Conservation (phyloP, 1,139 yeast genomes). For the Suhomyces choctaworum region DNA sequence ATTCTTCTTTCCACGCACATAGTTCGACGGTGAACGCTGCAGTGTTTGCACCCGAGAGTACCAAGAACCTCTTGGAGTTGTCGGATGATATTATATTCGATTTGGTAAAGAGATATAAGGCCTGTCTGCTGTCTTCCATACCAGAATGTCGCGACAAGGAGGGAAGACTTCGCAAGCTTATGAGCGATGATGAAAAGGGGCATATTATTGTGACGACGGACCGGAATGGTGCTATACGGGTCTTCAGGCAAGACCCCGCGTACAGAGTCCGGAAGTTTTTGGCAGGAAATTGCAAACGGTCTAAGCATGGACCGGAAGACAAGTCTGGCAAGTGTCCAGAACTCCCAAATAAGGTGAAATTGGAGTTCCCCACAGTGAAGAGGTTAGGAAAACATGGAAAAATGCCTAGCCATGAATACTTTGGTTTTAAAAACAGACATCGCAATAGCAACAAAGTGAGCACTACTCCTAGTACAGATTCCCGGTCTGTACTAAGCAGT, state of each 20-base stretch:
- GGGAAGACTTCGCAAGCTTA: neutral
- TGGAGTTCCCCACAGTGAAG: constrained; percentile 11
- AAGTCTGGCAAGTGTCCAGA: neutral
- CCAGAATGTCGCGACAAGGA: neutral
- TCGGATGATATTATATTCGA: constrained; percentile 82
- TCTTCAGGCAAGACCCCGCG: constrained; percentile 79
- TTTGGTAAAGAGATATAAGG: constrained; percentile 36
- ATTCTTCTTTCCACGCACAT: constrained; percentile 77
- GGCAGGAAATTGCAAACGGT: constrained; percentile 5
- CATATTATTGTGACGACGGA: constrained; percentile 76
- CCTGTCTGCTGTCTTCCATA: neutral
- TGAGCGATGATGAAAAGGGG: constrained; percentile 21
- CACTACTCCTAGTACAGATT: neutral
- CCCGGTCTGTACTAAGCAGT: neutral
- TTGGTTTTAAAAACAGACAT: constrained; percentile 6
- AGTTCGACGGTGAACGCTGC: constrained; percentile 74
- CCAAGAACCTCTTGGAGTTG: constrained; percentile 62
- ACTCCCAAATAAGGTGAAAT: constrained; percentile 3
- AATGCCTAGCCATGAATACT: constrained; percentile 14
- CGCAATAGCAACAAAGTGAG: neutral
- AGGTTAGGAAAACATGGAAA: constrained; percentile 14
- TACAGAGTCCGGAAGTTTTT: constrained; percentile 32
- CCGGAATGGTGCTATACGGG: constrained; percentile 67
- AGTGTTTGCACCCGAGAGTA: constrained; percentile 72
- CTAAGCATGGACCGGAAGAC: too few relatives aligned